phyloP scores from a whole-genome alignment of 2,329 filamentous ascomycete genomes.

The Ophiostoma pallidulum region DNA sequence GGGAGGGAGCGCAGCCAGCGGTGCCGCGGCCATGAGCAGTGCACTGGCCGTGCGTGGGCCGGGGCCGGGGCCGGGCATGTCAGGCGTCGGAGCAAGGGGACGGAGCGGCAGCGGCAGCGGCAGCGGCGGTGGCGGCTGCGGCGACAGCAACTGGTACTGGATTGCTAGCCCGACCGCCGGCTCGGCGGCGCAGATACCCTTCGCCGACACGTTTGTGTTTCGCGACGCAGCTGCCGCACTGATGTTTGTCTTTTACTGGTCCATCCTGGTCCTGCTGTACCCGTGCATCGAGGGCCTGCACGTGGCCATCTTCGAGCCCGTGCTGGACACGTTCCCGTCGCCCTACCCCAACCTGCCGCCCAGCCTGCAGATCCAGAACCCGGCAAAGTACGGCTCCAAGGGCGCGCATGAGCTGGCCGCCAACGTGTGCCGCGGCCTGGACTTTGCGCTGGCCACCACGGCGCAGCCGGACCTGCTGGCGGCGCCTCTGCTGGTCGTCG shows the following conservation, averaged over 20 bases:
- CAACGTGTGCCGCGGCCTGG: slow-evolving; percentile 42
- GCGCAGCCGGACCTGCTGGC: slow-evolving; percentile 38
- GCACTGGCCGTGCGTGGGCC: too few species aligned
- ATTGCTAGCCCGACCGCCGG: slow-evolving; percentile 24
- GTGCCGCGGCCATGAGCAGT: background rate
- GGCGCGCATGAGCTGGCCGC: slow-evolving; percentile 36
- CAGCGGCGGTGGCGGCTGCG: background rate
- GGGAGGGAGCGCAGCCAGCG: slow-evolving; percentile 2
- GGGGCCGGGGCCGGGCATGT: too few species aligned
- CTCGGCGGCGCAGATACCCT: slow-evolving; percentile 30
- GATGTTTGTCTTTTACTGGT: slow-evolving; percentile 46
- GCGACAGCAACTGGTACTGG: slow-evolving; percentile 27
- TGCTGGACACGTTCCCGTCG: slow-evolving; percentile 31
- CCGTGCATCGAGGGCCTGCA: slow-evolving; percentile 39
- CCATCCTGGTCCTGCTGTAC: slow-evolving; percentile 39
- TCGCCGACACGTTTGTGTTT: slow-evolving; percentile 37
- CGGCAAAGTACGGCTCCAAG: slow-evolving; percentile 21
- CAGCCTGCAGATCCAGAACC: slow-evolving; percentile 32
- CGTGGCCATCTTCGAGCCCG: slow-evolving; percentile 33
- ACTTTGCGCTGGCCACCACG: slow-evolving; percentile 34
- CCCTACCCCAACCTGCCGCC: slow-evolving; percentile 27
- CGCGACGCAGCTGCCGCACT: slow-evolving; percentile 34
- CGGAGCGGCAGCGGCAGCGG: too few species aligned
- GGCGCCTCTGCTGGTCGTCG: slow-evolving; percentile 33
- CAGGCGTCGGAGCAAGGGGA: too few species aligned